Percentiles rank a stretch among this genome's conserved stretches.
Evolutionary conservation across 2,329 filamentous ascomycete species (phyloP).

Genomic region (Allantophomopsis cytisporea): DNA sequence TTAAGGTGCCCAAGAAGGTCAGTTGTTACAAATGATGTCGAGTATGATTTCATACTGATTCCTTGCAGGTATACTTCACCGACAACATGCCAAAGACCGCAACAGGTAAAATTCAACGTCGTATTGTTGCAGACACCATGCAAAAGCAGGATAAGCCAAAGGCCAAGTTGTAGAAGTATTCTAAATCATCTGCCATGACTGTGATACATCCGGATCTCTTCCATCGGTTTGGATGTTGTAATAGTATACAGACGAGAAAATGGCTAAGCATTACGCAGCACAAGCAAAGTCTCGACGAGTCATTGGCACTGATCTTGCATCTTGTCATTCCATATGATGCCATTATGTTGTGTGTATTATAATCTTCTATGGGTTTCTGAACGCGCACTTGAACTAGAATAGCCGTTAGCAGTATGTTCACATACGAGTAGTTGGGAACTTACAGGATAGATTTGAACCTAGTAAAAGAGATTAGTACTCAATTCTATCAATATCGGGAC

Average conservation of each 20-base stretch:
- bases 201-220: too few relatives aligned
- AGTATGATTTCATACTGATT: background rate
- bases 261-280: background rate
- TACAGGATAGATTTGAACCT: conserved; percentile 36
- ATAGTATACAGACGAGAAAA: background rate
- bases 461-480: conserved; percentile 3
- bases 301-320: too few relatives aligned
- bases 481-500: background rate
- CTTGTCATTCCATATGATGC: too few relatives aligned
- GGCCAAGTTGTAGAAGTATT: conserved; percentile 22
- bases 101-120: conserved; percentile 79
- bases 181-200: too few relatives aligned
- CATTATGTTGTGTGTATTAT: background rate
- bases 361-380: conserved; percentile 16
- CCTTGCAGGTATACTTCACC: conserved; percentile 58
- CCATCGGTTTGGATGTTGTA: background rate
- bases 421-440: conserved; percentile 5
- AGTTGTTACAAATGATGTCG: conserved; percentile 10
- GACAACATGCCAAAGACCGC: conserved; percentile 81
- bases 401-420: too few relatives aligned
- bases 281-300: too few relatives aligned
- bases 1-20: conserved; percentile 77
- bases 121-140: conserved; percentile 80
- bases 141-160: conserved; percentile 48
- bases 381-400: conserved; percentile 25